A percentile compares a stretch with the other conserved stretches of the same genome.
These are phyloP conservation scores for Taxillus chinensis DNA, from an alignment of 164 flowering plant species.

Conservation along the genomic window DNA sequence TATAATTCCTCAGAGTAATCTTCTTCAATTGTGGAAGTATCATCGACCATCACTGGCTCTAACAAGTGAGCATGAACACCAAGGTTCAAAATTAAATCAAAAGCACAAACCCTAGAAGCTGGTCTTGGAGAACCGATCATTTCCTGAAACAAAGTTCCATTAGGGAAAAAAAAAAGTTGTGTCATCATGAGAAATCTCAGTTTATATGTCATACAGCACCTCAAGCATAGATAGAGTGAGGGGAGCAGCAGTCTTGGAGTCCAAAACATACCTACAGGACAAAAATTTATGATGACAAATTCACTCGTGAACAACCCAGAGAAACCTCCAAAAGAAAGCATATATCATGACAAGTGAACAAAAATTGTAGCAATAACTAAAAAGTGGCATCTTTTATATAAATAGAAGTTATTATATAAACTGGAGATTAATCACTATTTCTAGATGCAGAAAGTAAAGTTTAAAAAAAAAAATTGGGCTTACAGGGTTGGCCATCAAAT, in stretches of 20 bases:
- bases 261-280: conserved; percentile 84
- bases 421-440: too few relatives aligned
- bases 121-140: conserved; percentile 66
- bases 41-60: conserved; percentile 70
- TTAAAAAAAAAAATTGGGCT: too few relatives aligned
- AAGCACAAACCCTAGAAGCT: conserved; percentile 71
- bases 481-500: too few relatives aligned
- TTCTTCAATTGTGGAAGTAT: conserved; percentile 63
- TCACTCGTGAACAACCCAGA: background rate
- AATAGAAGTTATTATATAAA: too few relatives aligned
- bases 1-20: conserved; percentile 52
- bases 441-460: too few relatives aligned
- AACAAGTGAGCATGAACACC: conserved; percentile 96
- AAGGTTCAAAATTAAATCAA: conserved; percentile 90
- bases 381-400: too few relatives aligned
- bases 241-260: conserved; percentile 87
- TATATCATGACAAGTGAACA: too few relatives aligned
- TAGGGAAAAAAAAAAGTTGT: too few relatives aligned
- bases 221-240: conserved; percentile 88
- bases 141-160: conserved; percentile 45
- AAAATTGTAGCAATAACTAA: too few relatives aligned
- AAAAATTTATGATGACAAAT: background rate
- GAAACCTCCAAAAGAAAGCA: conserved; percentile 8
- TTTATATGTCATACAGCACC: conserved; percentile 41
- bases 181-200: conserved; percentile 1